Evolutionary conservation across 164 flowering plant genomes (phyloP).

Genomic region (Paratinospora sagittata): DNA sequence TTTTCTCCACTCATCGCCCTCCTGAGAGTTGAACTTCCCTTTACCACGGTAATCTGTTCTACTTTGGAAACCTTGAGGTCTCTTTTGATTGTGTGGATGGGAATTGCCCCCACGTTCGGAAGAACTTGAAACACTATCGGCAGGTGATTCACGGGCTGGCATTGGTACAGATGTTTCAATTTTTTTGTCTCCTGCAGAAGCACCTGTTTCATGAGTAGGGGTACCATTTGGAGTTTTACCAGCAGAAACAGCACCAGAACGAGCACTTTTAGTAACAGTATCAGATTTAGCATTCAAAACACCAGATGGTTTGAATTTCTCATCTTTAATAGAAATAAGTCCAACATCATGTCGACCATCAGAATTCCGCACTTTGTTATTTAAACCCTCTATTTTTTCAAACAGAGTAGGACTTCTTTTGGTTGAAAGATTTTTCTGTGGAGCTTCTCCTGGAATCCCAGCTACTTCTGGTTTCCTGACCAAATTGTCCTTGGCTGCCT

Average conservation of each 20-base stretch:
- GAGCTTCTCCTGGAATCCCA: slow-evolving; percentile 11
- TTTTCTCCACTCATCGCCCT: slow-evolving; percentile 57
- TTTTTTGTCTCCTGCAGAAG: slow-evolving; percentile 27
- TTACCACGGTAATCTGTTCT: slow-evolving; percentile 48
- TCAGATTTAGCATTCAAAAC: slow-evolving; percentile 23
- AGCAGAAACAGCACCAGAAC: slow-evolving; percentile 15
- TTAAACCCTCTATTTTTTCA: slow-evolving; percentile 73
- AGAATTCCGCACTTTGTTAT: slow-evolving; percentile 61
- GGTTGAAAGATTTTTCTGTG: slow-evolving; percentile 19
- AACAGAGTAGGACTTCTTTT: slow-evolving; percentile 50
- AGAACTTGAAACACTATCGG: slow-evolving; percentile 9
- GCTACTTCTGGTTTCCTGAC: slow-evolving; percentile 27
- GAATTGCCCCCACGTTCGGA: slow-evolving; percentile 16
- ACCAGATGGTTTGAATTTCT: slow-evolving; percentile 26
- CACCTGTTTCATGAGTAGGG: slow-evolving; percentile 25
- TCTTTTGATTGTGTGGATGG: slow-evolving; percentile 34
- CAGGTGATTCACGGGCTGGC: slow-evolving; percentile 22
- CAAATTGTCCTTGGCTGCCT: slow-evolving; percentile 25
- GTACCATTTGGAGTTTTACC: slow-evolving; percentile 25
- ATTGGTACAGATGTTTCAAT: slow-evolving; percentile 28
- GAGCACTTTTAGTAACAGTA: slow-evolving; percentile 20
- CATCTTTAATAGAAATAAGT: slow-evolving; percentile 31
- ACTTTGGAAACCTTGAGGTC: slow-evolving; percentile 42
- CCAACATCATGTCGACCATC: slow-evolving; percentile 42
- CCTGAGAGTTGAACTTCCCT: slow-evolving; percentile 40